Evolutionary conservation across 2,329 filamentous ascomycete species (phyloP), one percentile per base, ranked within the genome.

Genomic region (Trichoderma simmonsii): DNA sequence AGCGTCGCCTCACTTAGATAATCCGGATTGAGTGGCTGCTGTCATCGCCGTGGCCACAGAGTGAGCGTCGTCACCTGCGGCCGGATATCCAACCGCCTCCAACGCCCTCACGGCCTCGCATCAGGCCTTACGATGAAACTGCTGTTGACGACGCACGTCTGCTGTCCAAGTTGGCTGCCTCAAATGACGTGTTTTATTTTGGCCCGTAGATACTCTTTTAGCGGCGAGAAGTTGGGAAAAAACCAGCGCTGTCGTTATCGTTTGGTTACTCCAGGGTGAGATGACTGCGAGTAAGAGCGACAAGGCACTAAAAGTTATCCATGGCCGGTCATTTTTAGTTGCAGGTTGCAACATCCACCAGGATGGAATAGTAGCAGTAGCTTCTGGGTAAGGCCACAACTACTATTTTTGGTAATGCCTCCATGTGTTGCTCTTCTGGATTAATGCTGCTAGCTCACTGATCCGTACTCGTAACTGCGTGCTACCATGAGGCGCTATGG

Each of bases 21-120:
- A 62, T 62, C 57, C 48, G 21, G 14, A 4, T 21, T 54, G 24
- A 61, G 39, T 62, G 56, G n/a, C 34, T 51, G 66, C 36, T 26
- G 57, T 43, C 7, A 26, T 21, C 56, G 9, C 6, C n/a, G 56
- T 51, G 57, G 66, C 34, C 34, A 59, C 7, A 70, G 43, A 21
- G 60, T 70, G 68, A 70, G 60, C 68, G 48, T 71, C 61, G 69
- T 71, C 69, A 66, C 60, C 69, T 71, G 69, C 69, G 69, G 69
- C 69, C 69, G 12, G 15, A 60, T 34, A 71, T 18, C 62, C 61
- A 71, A 34, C 69, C 69, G 60, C 68, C 68, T 70, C 15, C 48
- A 56, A 15, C 14, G 39, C 7, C 48, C 32, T 64, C 36, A 48
- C 28, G 54, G 69, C 51, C 69, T 32, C 36, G 34, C 34, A 71